Percentiles rank a stretch among this genome's conserved stretches.
Conservation (phyloP, 495 filamentous ascomycete genomes). For the Daldinia loculata region DNA sequence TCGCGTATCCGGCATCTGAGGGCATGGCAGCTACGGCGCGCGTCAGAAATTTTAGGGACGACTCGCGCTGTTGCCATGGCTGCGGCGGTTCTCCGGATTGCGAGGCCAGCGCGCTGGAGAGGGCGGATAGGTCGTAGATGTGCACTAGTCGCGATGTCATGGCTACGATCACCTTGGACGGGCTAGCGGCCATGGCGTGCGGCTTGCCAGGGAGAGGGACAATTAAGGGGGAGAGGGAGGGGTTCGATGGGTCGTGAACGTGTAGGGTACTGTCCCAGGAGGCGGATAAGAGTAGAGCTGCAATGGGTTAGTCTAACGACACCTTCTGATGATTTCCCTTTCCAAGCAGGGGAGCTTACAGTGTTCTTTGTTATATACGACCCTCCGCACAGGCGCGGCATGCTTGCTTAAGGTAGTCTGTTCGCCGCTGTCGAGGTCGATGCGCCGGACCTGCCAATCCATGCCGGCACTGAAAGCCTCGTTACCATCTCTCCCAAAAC, state of each 20-base stretch:
- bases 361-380: slow-evolving; percentile 81
- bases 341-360: slow-evolving; percentile 52
- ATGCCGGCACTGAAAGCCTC: slow-evolving; percentile 86
- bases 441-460: slow-evolving; percentile 84
- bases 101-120: slow-evolving; percentile 64
- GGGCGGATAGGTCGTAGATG: slow-evolving; percentile 86
- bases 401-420: slow-evolving; percentile 83
- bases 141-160: slow-evolving; percentile 92
- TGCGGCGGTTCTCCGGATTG: slow-evolving; percentile 60
- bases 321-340: not conserved
- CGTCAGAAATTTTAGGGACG: slow-evolving; percentile 93
- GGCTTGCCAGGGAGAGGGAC: slow-evolving; percentile 82
- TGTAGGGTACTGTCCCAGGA: slow-evolving; percentile 95
- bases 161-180: slow-evolving; percentile 88
- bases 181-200: slow-evolving; percentile 81
- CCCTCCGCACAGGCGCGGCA: slow-evolving; percentile 76
- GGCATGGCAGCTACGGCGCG: slow-evolving; percentile 96
- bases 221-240: slow-evolving; percentile 57
- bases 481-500: slow-evolving; percentile 81
- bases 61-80: slow-evolving; percentile 91
- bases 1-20: slow-evolving; percentile 89
- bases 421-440: slow-evolving; percentile 75
- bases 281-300: slow-evolving; percentile 79
- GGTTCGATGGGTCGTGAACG: slow-evolving; percentile 69
- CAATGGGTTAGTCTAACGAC: slow-evolving; percentile 8